Evolutionary conservation across 106 monocot genomes (phyloP), one percentile per base, ranked within the genome.

Genomic region (Acorus gramineus): DNA sequence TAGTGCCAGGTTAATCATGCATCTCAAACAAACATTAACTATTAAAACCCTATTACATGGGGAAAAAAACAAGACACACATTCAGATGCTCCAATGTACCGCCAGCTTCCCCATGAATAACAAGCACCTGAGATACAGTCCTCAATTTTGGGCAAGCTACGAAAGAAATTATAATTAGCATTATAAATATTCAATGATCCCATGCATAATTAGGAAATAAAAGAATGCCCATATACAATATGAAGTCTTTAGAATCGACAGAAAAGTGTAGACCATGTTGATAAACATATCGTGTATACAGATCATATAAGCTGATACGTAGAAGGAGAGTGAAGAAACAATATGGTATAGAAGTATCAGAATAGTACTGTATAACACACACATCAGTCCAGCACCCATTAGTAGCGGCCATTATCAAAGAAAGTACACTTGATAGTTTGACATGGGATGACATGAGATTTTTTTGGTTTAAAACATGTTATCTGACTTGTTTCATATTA

Each of bases 91-190:
- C 84, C 8, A 78, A 65, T 46, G 82, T 59, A 42, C 67, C 78
- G 59, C 71, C 85, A 69, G 78, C 79, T 77, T 98, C 87, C 60
- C 96, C 96, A 76, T 91, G 96, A 55, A 90, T 59, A 66, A 98
- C 69, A 73, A 91, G 87, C 44, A 98, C 91, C 59, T 85, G 82
- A 66, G 87, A 87, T 60, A 91, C 51, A 47, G 74, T 83, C 74
- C 48, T 81, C 69, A 98, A 63, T 44, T n/a, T 45, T 57, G 96
- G 83, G 50, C 96, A 98, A 59, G 87, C 96, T 91, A 58, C 47
- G 75, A 66, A 71, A 61, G 10, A 47, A 45, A 63, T 52, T 65
- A 55, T 49, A 42, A 48, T 12, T 8, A 8, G 11, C 2, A 56
- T 42, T 45, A 46, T 59, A n/a, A 68, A 12, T 61, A 47, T 28